phyloP scores from a whole-genome alignment of 2,329 filamentous ascomycete genomes.

The Colletotrichum sublineola region DNA sequence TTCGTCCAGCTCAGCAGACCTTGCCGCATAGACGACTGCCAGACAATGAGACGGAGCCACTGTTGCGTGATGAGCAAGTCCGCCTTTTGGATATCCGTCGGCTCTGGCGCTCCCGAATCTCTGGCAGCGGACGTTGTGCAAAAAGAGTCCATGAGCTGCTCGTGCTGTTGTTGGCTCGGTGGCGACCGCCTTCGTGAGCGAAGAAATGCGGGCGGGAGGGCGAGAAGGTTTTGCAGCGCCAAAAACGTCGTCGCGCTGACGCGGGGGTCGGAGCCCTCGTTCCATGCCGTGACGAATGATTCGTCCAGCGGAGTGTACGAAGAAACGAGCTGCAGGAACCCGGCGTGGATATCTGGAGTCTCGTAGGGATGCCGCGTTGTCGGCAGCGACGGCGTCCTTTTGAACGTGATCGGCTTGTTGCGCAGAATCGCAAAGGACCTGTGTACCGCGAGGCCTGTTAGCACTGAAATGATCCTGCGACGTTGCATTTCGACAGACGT shows the following conservation, averaged over 20 bases:
- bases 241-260: conserved; percentile 53
- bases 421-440: conserved; percentile 75
- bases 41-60: conserved; percentile 79
- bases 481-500: background rate
- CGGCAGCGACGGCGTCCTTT: conserved; percentile 69
- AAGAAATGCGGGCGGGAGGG: conserved; percentile 51
- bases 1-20: conserved; percentile 68
- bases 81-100: conserved; percentile 75
- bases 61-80: conserved; percentile 78
- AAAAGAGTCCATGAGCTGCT: conserved; percentile 29
- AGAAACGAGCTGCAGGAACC: conserved; percentile 71
- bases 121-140: conserved; percentile 30
- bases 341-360: conserved; percentile 64
- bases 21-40: conserved; percentile 77
- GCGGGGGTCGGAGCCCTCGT: conserved; percentile 63
- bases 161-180: conserved; percentile 44
- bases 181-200: conserved; percentile 46
- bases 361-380: conserved; percentile 67
- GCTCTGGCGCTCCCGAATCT: conserved; percentile 50
- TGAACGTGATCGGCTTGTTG: conserved; percentile 72
- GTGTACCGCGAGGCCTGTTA: conserved; percentile 12
- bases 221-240: conserved; percentile 52
- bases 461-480: conserved; percentile 1
- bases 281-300: conserved; percentile 74
- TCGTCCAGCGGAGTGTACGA: conserved; percentile 75